A percentile compares a stretch with the other conserved stretches of the same genome.
phyloP scores from a whole-genome alignment of 352 stramenopile genomes.

The Phytophthora macrochlamydospora region DNA sequence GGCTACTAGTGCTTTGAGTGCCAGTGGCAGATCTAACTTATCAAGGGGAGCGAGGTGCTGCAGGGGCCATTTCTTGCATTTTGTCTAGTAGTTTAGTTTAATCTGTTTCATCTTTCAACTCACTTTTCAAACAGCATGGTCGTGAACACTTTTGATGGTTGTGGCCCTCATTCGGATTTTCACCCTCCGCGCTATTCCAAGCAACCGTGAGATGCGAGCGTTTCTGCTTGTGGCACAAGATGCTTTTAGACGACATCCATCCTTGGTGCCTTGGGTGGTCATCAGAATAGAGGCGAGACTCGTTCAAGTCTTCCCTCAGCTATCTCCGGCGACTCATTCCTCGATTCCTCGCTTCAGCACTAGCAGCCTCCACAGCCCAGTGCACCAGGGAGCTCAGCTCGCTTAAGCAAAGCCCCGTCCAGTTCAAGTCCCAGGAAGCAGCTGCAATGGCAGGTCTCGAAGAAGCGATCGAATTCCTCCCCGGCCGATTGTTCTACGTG shows the following conservation, averaged over 20 bases:
- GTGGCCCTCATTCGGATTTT: no score
- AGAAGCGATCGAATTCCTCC: conserved; percentile 68
- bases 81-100: not conserved
- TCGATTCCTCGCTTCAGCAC: conserved; percentile 33
- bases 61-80: not conserved
- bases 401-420: conserved; percentile 1
- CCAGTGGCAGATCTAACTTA: conserved; percentile 28
- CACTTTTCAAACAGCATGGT: no score
- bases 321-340: conserved; percentile 23
- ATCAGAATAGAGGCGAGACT: conserved; percentile 21
- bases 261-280: conserved; percentile 7
- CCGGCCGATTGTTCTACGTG: conserved; percentile 63
- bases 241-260: conserved; percentile 7
- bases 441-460: conserved; percentile 48
- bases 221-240: conserved; percentile 24
- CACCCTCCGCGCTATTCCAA: conserved; percentile 20
- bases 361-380: conserved; percentile 30
- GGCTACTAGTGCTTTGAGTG: conserved; percentile 44
- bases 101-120: no score
- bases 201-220: conserved; percentile 4
- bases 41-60: conserved; percentile 3
- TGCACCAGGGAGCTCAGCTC: conserved; percentile 11
- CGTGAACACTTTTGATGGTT: no score
- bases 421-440: conserved; percentile 3
- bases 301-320: not conserved